Base-by-base conservation (phyloP, 768 basidiomycete genomes). In the Tricholoma saponaceum region DNA sequence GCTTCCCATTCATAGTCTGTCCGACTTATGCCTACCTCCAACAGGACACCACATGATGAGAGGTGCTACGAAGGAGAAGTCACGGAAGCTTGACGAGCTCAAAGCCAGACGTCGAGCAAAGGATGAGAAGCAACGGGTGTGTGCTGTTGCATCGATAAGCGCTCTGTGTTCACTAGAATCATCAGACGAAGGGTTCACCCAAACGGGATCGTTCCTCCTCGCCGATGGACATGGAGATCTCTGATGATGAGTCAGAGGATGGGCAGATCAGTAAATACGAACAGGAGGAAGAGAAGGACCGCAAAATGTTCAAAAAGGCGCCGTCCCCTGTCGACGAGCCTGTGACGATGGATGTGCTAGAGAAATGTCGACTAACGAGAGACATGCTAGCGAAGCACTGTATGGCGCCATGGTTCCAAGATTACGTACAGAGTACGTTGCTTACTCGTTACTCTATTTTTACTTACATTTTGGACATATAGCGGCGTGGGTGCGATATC, bases 401-500 rank as follows among this genome's bases (percentile, higher is more conserved):
- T 62, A 74, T 84, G 64, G 80, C 85, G 33, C 89, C 92, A 2
- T 95, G 90, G 84, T 98, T 98, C 67, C 85, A 88, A 60, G 87
- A 94, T 23, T 89, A 86, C 69, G 80, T 90, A 30, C 84, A 84
- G 70, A 89, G 95, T 86, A 62, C 70, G 52, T n/a, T 30, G 43
- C 49, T 46, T 8, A 51, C 52, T 52, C 3, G 51, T 22, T 47
- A 60, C 20, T 54, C 13, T 50, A 32, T 9, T 16, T 57, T 61
- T 35, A 62, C 46, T 32, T 33, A 37, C 41, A 13, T 4, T 44
- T 44, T 22, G 25, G 16, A 7, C 12, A 54, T 3, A 14, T 61
- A 94, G 95, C 88, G 47, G 83, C 84, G 23, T 98, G 87, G 84
- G 93, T 98, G 9, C 83, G 95, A 37, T 89, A 90, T 66, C 75